Percentiles rank a stretch among this genome's conserved stretches.
These are phyloP conservation scores for Coix lacrymajobi DNA, from an alignment of 176 grass and related monocot genomes.

Conservation along the genomic window DNA sequence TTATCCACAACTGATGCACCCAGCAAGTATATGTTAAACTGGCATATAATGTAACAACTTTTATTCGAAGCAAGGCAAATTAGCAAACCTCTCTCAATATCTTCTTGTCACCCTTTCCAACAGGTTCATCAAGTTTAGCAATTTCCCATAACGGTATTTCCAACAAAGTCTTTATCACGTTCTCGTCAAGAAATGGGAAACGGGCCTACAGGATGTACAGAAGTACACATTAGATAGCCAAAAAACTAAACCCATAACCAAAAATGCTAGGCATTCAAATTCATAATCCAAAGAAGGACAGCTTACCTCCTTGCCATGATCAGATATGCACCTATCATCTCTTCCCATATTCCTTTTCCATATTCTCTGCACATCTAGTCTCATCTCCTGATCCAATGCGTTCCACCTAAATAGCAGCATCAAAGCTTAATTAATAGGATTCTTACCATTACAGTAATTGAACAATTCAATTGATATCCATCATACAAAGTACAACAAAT, in stretches of 20 bases:
- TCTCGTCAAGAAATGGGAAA: slow-evolving; percentile 94
- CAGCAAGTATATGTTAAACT: neutral
- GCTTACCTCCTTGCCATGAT: slow-evolving; percentile 86
- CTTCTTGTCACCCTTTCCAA: slow-evolving; percentile 85
- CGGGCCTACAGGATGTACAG: slow-evolving; percentile 43
- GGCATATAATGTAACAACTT: neutral
- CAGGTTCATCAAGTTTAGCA: slow-evolving; percentile 69
- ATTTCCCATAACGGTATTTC: slow-evolving; percentile 87
- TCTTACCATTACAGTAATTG: neutral
- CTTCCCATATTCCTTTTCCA: slow-evolving; percentile 99
- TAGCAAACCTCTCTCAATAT: slow-evolving; percentile 89
- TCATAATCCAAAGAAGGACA: slow-evolving; percentile 1
- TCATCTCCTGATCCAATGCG: slow-evolving; percentile 79
- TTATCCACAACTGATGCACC: neutral
- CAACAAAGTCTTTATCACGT: slow-evolving; percentile 68
- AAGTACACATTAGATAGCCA: neutral
- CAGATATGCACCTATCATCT: slow-evolving; percentile 91
- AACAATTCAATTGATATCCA: neutral
- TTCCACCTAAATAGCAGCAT: slow-evolving; percentile 55
- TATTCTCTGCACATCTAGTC: slow-evolving; percentile 86
- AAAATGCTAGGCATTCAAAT: neutral
- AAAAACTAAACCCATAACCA: neutral
- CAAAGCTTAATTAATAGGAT: neutral
- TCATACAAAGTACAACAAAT: slow-evolving; percentile 8
- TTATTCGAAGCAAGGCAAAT: neutral